phyloP scores from a whole-genome alignment of 2,329 filamentous ascomycete species.

The Talaromyces marneffei region DNA sequence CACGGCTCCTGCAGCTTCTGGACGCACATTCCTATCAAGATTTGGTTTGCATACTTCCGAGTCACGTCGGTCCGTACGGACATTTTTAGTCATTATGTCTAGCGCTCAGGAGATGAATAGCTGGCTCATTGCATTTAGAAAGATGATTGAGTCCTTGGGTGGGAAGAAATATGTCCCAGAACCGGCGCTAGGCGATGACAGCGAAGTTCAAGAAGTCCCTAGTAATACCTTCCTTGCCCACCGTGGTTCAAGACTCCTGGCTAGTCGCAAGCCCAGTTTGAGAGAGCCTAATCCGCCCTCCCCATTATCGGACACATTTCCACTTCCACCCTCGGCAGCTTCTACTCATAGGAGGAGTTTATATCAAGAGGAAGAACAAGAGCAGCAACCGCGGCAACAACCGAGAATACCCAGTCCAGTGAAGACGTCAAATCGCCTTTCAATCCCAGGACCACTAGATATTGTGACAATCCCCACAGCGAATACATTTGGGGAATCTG shows the following conservation, averaged over 20 bases:
- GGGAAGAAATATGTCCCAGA: slow-evolving; percentile 41
- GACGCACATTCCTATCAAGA: slow-evolving; percentile 34
- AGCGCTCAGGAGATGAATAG: slow-evolving; percentile 40
- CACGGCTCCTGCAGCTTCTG: slow-evolving; percentile 19
- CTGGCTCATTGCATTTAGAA: slow-evolving; percentile 42
- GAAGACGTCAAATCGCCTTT: slow-evolving; percentile 18
- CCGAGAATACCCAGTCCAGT: slow-evolving; percentile 1
- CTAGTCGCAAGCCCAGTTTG: slow-evolving; percentile 14
- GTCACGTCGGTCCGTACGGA: slow-evolving; percentile 32
- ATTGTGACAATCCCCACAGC: slow-evolving; percentile 17
- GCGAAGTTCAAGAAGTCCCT: slow-evolving; percentile 12
- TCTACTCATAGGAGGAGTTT: slow-evolving; percentile 12
- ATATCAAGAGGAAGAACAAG: slow-evolving; percentile 10
- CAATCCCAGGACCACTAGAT: slow-evolving; percentile 19
- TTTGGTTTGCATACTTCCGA: slow-evolving; percentile 35
- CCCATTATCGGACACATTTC: neutral
- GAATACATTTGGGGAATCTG: slow-evolving; percentile 18
- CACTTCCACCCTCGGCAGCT: neutral
- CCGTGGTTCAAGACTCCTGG: neutral
- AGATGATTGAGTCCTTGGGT: slow-evolving; percentile 42
- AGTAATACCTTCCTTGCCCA: neutral
- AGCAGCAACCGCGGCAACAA: neutral
- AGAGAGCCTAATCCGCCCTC: slow-evolving; percentile 27
- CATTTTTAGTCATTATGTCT: slow-evolving; percentile 41
- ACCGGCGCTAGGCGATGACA: slow-evolving; percentile 17